Base-by-base conservation (phyloP, 2,329 filamentous ascomycete genomes). In the Epicoccum nigrum region DNA sequence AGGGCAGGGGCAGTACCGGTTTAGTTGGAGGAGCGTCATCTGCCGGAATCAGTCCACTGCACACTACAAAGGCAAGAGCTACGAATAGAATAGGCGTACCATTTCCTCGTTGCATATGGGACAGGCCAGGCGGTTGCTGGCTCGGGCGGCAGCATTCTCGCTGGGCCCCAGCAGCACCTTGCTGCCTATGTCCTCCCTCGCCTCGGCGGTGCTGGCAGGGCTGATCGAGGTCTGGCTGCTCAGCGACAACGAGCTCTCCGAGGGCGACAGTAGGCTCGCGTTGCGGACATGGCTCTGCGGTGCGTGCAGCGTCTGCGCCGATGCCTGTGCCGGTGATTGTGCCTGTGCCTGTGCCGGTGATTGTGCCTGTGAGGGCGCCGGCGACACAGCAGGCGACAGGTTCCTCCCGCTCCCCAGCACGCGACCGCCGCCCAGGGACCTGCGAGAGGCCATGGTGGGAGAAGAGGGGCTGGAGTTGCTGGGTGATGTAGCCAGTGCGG, bases 31-130 rank as follows among this genome's bases (percentile, higher is more conserved):
- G 40, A 99, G 77, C 12, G 94, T 97, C 68, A 97, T 82, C 90
- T 95, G 65, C 34, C 23, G 30, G 12, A 19, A 56, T 73, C 61
- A 73, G 72, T 51, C 45, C 31, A 43, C 38, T 59, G 51, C 63
- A 58, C 21, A 39, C 15, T 16, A 15, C 4, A 25, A 15, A 21
- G 37, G 54, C 35, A 51, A 42, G 43, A 34, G 48, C 47, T 38
- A 76, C 27, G 44, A n/a, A n/a, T n/a, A n/a, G n/a, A n/a, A n/a
- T n/a, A n/a, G n/a, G 40, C 61, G 19, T 77, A 94, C 92, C 94
- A 99, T 99, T 74, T 97, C 92, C 76, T 97, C 95, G 63, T 87
- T 92, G 75, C 94, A 99, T 70, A 99, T 99, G n/a, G 94, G 94
- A 73, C 94, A 99, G 47, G 93, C 85, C 52, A 99, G 85, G 72